A percentile compares a stretch with the other conserved stretches of the same genome.
Conservation (phyloP, 805 yeast species). For the Metschnikowia hibisci region DNA sequence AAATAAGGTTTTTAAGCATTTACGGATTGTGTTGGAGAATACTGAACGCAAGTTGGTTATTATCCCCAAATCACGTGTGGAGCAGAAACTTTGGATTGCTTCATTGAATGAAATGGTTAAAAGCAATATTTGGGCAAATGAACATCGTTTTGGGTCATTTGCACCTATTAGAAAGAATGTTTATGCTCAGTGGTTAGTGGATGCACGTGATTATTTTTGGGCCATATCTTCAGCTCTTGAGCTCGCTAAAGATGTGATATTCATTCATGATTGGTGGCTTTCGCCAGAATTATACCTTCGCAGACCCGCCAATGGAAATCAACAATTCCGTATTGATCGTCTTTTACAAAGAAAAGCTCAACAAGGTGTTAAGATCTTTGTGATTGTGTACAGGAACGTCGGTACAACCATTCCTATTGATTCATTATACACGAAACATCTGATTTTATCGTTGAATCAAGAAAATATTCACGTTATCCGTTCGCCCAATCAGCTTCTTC, state of each 20-base stretch:
- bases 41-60: conserved; percentile 75
- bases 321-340: conserved; percentile 88
- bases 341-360: conserved; percentile 84
- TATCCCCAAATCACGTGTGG: conserved; percentile 61
- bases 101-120: conserved; percentile 68
- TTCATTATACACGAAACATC: conserved; percentile 91
- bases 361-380: conserved; percentile 90
- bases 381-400: conserved; percentile 89
- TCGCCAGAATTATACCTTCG: conserved; percentile 91
- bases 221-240: conserved; percentile 88
- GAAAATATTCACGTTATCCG: conserved; percentile 85
- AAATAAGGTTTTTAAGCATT: conserved; percentile 50
- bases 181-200: conserved; percentile 96
- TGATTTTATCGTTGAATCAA: conserved; percentile 73
- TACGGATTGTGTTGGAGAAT: conserved; percentile 57
- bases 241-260: conserved; percentile 90
- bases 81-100: conserved; percentile 68
- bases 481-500: conserved; percentile 92
- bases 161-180: conserved; percentile 87
- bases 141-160: conserved; percentile 79
- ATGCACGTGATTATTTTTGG: conserved; percentile 95
- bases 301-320: conserved; percentile 93
- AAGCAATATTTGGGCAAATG: conserved; percentile 66
- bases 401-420: conserved; percentile 92
- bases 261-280: conserved; percentile 98